Evolutionary conservation across 495 filamentous ascomycete species (phyloP), one percentile per base, ranked within the genome.

Genomic region (Chaetomium fimeti): DNA sequence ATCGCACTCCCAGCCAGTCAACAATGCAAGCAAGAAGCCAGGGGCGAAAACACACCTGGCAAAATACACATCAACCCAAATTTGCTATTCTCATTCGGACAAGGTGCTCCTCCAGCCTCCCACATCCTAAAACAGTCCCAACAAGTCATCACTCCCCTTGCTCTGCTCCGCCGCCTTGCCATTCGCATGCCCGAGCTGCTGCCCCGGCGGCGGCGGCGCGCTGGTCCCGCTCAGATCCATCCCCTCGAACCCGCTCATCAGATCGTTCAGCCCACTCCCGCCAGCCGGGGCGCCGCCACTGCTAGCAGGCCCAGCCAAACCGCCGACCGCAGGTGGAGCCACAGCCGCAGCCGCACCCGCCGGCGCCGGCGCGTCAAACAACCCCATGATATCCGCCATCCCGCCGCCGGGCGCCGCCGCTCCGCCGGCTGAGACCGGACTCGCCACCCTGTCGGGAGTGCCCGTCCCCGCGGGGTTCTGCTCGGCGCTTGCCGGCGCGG

Each of bases 311-410:
- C 42, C 61, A 12, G 12, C 43, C 15, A 8, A 47, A n/a, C 28
- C 24, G 40, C 53, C 32, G 32, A 36, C 32, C 32, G 32, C 32
- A 36, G 32, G 32, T 36, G 32, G n/a, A n/a, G n/a, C n/a, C n/a
- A n/a, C n/a, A n/a, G n/a, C n/a, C n/a, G n/a, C n/a, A n/a, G n/a
- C n/a, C n/a, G 70, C 60, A 36, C 56, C 75, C 76, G 63, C 60
- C 70, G 70, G 60, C 36, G 66, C 11, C 60, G 77, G 72, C 2
- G 79, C 81, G 64, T 85, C 87, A 70, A 95, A 95, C 45, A 97
- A 78, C 16, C 91, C 92, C 80, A 98, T 88, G 69, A 98, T 84
- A 71, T 97, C 94, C 64, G 94, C 92, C 79, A 98, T 83, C 62
- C 88, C 88, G 66, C 88, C 62, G 63, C 75, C 72, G 72, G 81